Evolutionary conservation across 495 filamentous ascomycete genomes (phyloP).

Genomic region (Penicillium malachiteum): DNA sequence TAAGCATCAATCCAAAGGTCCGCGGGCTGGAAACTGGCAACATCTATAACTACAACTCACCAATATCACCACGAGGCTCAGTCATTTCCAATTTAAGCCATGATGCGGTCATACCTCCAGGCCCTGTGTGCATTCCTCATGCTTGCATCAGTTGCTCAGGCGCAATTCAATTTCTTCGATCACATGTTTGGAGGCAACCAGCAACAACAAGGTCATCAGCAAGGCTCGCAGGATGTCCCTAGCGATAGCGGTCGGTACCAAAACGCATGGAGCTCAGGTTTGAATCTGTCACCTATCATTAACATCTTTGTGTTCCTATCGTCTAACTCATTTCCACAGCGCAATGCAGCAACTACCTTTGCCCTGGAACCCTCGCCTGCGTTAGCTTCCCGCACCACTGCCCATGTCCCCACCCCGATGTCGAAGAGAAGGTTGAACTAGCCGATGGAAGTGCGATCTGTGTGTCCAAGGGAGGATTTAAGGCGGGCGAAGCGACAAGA

Average conservation of each 20-base stretch:
- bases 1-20: no score
- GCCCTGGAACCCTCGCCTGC: conserved; percentile 84
- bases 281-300: conserved; percentile 3
- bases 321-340: conserved; percentile 36
- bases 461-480: conserved; percentile 78
- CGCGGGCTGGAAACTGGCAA: conserved; percentile 24
- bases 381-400: conserved; percentile 94
- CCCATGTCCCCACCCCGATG: conserved; percentile 75
- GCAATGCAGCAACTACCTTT: conserved; percentile 86
- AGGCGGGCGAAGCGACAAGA: conserved; percentile 67
- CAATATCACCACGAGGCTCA: background rate
- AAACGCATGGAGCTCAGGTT: conserved; percentile 64
- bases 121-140: conserved; percentile 47
- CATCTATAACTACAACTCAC: conserved; percentile 15
- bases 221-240: conserved; percentile 65
- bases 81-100: conserved; percentile 9
- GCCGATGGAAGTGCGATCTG: conserved; percentile 80
- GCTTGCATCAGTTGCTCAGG: conserved; percentile 47
- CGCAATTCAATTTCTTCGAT: conserved; percentile 89
- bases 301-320: background rate
- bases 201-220: conserved; percentile 60
- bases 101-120: conserved; percentile 28
- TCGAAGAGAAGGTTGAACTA: conserved; percentile 87
- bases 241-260: conserved; percentile 79
- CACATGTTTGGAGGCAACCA: conserved; percentile 69